These are phyloP conservation scores for Xylaria sp. DNA, from an alignment of 2,329 filamentous ascomycete genomes.

Conservation along the genomic window DNA sequence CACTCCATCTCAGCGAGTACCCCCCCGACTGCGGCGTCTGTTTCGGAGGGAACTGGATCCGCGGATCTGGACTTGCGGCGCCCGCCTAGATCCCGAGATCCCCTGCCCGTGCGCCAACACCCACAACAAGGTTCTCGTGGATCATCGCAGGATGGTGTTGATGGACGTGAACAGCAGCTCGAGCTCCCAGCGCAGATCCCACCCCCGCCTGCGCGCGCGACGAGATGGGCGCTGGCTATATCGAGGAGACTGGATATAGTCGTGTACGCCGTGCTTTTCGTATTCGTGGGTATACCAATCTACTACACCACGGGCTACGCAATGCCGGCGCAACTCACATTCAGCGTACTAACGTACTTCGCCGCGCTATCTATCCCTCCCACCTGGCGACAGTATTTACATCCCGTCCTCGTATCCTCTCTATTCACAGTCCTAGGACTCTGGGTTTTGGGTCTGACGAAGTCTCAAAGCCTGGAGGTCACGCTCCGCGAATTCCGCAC, in stretches of 20 bases:
- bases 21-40: conserved; percentile 28
- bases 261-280: conserved; percentile 58
- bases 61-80: conserved; percentile 33
- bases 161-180: conserved; percentile 12
- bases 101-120: conserved; percentile 24
- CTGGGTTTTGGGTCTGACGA: conserved; percentile 63
- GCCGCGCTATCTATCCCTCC: conserved; percentile 61
- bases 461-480: conserved; percentile 54
- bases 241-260: conserved; percentile 59
- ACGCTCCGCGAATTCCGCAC: conserved; percentile 63
- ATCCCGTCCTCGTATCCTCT: conserved; percentile 68
- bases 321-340: conserved; percentile 59
- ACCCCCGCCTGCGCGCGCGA: conserved; percentile 58
- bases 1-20: conserved; percentile 15
- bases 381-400: conserved; percentile 63
- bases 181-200: conserved; percentile 54
- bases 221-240: conserved; percentile 62
- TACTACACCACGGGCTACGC: conserved; percentile 66
- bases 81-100: conserved; percentile 33
- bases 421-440: conserved; percentile 63
- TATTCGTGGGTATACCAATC: conserved; percentile 64
- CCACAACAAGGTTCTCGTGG: conserved; percentile 10
- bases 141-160: conserved; percentile 2
- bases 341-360: conserved; percentile 66
- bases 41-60: conserved; percentile 29